Conservation (phyloP, 2,329 filamentous ascomycete species). For the Aureobasidium subglaciale region DNA sequence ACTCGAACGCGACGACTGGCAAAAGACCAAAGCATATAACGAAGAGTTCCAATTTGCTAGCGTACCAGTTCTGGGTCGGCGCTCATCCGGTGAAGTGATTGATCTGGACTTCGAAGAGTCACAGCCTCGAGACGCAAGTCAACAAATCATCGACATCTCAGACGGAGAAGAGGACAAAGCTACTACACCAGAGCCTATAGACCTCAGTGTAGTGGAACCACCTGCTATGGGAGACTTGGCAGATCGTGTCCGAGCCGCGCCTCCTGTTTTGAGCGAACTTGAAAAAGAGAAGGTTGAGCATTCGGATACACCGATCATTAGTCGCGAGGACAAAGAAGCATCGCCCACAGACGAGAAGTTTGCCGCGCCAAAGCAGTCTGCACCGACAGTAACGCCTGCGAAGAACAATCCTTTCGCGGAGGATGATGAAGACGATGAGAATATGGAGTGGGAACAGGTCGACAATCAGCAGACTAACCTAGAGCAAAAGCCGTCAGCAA, state of each 20-base stretch:
- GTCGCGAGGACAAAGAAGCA: not conserved
- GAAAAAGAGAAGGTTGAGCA: not conserved
- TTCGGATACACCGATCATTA: not conserved
- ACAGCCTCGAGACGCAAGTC: slow-evolving; percentile 32
- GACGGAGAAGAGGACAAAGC: slow-evolving; percentile 22
- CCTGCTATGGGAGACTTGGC: slow-evolving; percentile 38
- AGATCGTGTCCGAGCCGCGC: slow-evolving; percentile 36
- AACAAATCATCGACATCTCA: slow-evolving; percentile 37
- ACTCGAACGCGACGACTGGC: slow-evolving; percentile 40
- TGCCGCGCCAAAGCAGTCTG: slow-evolving; percentile 15
- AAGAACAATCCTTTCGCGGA: slow-evolving; percentile 5
- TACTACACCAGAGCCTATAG: not conserved
- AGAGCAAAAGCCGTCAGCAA: not conserved
- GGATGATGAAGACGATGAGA: slow-evolving; percentile 26
- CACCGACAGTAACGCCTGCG: slow-evolving; percentile 11
- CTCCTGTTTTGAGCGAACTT: slow-evolving; percentile 24
- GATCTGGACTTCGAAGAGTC: slow-evolving; percentile 37
- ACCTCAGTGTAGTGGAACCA: slow-evolving; percentile 7
- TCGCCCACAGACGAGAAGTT: not conserved
- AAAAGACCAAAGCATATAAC: slow-evolving; percentile 51
- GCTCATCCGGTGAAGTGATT: slow-evolving; percentile 43
- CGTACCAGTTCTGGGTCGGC: slow-evolving; percentile 49
- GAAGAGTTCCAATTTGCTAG: slow-evolving; percentile 49
- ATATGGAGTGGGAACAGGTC: slow-evolving; percentile 49
- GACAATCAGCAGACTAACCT: slow-evolving; percentile 30